Percentiles rank a stretch among this genome's conserved stretches.
These are phyloP conservation scores for Heimioporus sp. DNA, from an alignment of 768 basidiomycete species.

Conservation along the genomic window DNA sequence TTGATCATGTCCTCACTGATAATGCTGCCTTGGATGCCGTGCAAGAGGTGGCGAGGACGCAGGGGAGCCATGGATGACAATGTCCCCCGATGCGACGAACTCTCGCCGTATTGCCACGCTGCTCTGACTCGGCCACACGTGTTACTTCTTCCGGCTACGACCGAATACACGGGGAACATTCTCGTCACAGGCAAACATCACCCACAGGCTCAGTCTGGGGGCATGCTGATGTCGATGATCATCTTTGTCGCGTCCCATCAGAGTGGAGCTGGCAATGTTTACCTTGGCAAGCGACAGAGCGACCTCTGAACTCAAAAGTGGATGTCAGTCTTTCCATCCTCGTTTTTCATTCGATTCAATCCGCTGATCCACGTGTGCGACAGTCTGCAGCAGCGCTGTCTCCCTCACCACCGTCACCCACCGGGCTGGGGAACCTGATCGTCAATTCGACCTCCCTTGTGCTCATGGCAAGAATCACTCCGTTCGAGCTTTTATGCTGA, in stretches of 20 bases:
- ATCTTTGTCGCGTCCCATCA: conserved; percentile 82
- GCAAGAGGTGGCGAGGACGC: too few relatives aligned
- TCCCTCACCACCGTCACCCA: conserved; percentile 73
- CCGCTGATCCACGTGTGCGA: neutral
- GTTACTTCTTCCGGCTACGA: conserved; percentile 44
- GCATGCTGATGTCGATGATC: conserved; percentile 78
- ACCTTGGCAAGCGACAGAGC: conserved; percentile 87
- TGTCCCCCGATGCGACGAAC: too few relatives aligned
- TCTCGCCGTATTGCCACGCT: conserved; percentile 28
- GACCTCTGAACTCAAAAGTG: conserved; percentile 77
- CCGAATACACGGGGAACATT: conserved; percentile 54
- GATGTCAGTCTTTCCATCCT: neutral
- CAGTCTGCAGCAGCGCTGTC: conserved; percentile 80
- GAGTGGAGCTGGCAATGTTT: conserved; percentile 74
- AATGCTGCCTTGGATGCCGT: too few relatives aligned
- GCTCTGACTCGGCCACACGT: neutral
- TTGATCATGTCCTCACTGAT: too few relatives aligned
- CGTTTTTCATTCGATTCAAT: neutral
- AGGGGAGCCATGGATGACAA: too few relatives aligned
- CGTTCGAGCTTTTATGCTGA: too few relatives aligned
- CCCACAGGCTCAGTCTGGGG: conserved; percentile 57
- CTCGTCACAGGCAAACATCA: conserved; percentile 61
- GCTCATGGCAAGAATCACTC: conserved; percentile 71
- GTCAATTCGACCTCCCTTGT: conserved; percentile 80
- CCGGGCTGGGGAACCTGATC: conserved; percentile 74